phyloP scores from a whole-genome alignment of 106 monocot genomes.

The Gastrodia elata region DNA sequence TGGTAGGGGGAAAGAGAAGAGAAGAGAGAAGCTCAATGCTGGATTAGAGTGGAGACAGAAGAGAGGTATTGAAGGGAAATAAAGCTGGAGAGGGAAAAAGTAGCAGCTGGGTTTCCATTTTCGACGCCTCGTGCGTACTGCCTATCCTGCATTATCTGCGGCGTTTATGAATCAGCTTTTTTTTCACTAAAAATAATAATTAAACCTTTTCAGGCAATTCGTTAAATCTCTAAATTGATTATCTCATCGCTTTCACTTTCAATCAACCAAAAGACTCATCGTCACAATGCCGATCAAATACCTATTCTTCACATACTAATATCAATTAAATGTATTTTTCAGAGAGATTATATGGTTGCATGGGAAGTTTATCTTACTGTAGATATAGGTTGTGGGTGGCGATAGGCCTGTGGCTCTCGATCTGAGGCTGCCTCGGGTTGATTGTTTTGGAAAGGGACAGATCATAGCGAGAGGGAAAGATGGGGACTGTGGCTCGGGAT shows the following conservation, averaged over 20 bases:
- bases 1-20: neutral
- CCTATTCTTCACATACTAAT: neutral
- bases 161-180: neutral
- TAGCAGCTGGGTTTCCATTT: conserved; percentile 11
- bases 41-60: conserved; percentile 2
- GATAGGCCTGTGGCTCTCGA: neutral
- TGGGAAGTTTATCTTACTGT: neutral
- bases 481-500: neutral
- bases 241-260: too few species aligned
- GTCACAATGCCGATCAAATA: neutral
- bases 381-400: neutral
- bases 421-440: neutral
- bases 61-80: conserved; percentile 3
- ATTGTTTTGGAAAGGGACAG: neutral
- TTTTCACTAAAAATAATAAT: too few species aligned
- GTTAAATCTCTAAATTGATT: too few species aligned
- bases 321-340: neutral
- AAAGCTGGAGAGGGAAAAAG: conserved; percentile 4
- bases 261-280: neutral
- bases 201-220: too few species aligned
- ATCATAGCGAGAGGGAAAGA: conserved; percentile 3
- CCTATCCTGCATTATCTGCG: conserved; percentile 1
- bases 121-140: neutral
- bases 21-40: too few species aligned
- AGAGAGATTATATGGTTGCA: neutral